Evolutionary conservation across 805 yeast species (phyloP), one percentile per base, ranked within the genome.

Genomic region (Grigorovia yakushimaensis): DNA sequence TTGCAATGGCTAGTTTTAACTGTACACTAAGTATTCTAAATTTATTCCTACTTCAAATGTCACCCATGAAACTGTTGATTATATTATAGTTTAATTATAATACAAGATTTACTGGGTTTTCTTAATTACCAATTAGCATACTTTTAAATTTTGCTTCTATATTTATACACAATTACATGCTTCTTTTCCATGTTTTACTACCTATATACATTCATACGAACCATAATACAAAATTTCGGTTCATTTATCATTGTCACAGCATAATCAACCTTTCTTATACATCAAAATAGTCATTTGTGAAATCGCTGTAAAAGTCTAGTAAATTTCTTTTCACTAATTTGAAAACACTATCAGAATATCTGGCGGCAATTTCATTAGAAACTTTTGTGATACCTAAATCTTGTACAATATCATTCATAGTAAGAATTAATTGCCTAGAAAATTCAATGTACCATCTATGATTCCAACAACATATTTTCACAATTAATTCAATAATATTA

Each of bases 381-480:
- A 88, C 78, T 65, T 86, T 88, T 27, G 84, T 78, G 41, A 83
- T 65, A 0, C 97, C 96, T 56, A 85, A 88, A 57, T 82, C 82
- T 39, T 78, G 78, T 21, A 87, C 80, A 47, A 88, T 70, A 46
- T 73, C 76, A 19, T 77, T 68, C 49, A 88, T 66, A 0, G 79
- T 68, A n/a, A 68, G 61, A n/a, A 81, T 60, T 43, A 88, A 69
- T 43, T 71, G 70, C 19, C 94, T 85, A 8, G 94, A 81, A 60
- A 88, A 91, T 54, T 91, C 96, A 53, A 82, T 77, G 68, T 91
- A 94, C 98, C 98, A 93, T 60, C 98, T 78, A 65, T 89, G 97
- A 61, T 88, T 84, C 97, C 98, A 94, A n/a, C 93, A 95, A n/a
- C 83, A 69, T 46, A 93, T 69, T 57, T 84, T 84, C 35, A 89